A percentile compares a stretch with the other conserved stretches of the same genome.
Evolutionary conservation across 2,329 filamentous ascomycete genomes (phyloP).

Genomic region (Leptographium lundbergii): DNA sequence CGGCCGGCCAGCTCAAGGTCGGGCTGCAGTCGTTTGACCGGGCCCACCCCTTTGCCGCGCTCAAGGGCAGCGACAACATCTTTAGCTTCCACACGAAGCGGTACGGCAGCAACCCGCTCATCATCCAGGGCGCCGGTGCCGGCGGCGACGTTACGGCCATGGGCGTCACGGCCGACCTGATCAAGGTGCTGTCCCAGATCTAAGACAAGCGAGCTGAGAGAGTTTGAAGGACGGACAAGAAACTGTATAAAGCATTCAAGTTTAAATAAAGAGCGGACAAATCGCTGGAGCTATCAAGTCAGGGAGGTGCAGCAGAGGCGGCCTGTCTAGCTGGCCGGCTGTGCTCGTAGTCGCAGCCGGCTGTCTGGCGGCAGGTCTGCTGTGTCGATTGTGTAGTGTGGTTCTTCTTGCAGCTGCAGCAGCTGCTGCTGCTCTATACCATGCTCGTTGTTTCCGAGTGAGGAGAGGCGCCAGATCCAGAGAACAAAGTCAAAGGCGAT

Average conservation of each 20-base stretch:
- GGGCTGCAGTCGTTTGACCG: slow-evolving; percentile 81
- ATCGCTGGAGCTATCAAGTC: background rate
- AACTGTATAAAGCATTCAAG: background rate
- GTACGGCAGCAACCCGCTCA: slow-evolving; percentile 82
- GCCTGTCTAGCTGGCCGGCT: background rate
- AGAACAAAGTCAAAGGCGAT: slow-evolving; percentile 38
- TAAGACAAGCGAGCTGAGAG: too few species aligned
- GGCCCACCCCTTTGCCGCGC: slow-evolving; percentile 79
- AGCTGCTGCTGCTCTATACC: slow-evolving; percentile 2
- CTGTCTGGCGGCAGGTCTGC: background rate
- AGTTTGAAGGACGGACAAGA: background rate
- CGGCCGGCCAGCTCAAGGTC: slow-evolving; percentile 73
- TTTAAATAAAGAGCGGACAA: too few species aligned
- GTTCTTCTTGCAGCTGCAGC: background rate
- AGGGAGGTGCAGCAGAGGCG: background rate
- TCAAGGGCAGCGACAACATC: slow-evolving; percentile 98
- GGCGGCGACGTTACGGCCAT: slow-evolving; percentile 95
- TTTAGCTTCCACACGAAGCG: slow-evolving; percentile 97
- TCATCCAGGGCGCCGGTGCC: slow-evolving; percentile 87
- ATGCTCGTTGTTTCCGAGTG: slow-evolving; percentile 8
- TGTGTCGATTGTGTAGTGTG: background rate
- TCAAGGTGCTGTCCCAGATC: slow-evolving; percentile 74
- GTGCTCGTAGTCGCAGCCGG: background rate
- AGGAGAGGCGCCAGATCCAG: slow-evolving; percentile 37
- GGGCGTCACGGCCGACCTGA: slow-evolving; percentile 87